These are phyloP conservation scores for Eucalyptus sideroxylon DNA, from an alignment of 345 rosid species.

Conservation along the genomic window DNA sequence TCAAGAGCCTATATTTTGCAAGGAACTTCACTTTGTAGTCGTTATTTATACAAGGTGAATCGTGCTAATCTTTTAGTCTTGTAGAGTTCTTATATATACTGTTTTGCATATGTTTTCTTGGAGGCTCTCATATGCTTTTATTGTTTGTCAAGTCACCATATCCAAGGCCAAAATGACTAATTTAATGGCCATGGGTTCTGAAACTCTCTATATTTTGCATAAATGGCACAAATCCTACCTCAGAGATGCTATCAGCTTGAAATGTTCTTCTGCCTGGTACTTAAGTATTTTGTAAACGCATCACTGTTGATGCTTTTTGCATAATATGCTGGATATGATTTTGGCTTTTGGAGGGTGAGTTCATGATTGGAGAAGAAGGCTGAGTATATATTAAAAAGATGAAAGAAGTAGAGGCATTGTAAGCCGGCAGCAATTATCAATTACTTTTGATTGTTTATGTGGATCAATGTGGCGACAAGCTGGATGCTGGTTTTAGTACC, in stretches of 20 bases:
- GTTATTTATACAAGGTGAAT: not conserved
- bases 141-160: not conserved
- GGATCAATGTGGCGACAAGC: not conserved
- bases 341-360: not conserved
- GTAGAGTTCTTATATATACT: not conserved
- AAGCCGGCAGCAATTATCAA: not conserved
- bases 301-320: not conserved
- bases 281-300: not conserved
- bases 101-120: not conserved
- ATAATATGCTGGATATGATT: not conserved
- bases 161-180: not conserved
- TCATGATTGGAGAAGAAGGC: not conserved
- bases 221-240: not conserved
- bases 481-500: not conserved
- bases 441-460: not conserved
- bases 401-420: not conserved
- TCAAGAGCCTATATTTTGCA: not conserved
- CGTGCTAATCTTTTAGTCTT: not conserved
- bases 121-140: not conserved
- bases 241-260: not conserved
- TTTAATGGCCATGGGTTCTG: not conserved
- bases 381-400: not conserved
- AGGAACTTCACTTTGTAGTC: not conserved
- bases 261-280: not conserved
- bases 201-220: not conserved